Conservation (phyloP, 2,329 filamentous ascomycete species). For the Fusarium sarcochroum region DNA sequence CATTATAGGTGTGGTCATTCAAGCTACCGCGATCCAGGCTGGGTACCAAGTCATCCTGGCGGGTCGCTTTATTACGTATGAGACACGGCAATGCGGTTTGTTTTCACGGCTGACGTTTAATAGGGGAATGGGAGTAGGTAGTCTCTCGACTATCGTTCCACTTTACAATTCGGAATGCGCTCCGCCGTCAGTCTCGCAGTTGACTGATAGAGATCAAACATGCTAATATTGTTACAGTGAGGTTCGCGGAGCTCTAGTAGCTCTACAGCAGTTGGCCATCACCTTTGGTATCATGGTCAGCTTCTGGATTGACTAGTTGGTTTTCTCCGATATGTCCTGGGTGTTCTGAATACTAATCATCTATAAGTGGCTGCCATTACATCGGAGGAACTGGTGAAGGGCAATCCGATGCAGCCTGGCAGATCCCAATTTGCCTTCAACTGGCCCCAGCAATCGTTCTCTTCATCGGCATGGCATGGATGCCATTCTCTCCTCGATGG, state of each 20-base stretch:
- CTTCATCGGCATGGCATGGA: constrained; percentile 79
- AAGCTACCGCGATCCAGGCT: constrained; percentile 70
- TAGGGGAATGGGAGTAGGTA: constrained; percentile 76
- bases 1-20: constrained; percentile 80
- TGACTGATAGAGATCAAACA: fast-evolving
- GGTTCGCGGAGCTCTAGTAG: constrained; percentile 60
- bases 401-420: constrained; percentile 80
- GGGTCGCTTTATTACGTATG: constrained; percentile 77
- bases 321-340: background rate
- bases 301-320: constrained; percentile 73
- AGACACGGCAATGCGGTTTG: fast-evolving
- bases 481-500: constrained; percentile 86
- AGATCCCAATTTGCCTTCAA: constrained; percentile 80
- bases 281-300: constrained; percentile 75
- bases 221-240: constrained; percentile 41
- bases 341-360: background rate
- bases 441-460: constrained; percentile 76
- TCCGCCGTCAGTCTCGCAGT: constrained; percentile 53
- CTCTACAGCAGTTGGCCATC: constrained; percentile 67
- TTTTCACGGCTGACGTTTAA: background rate
- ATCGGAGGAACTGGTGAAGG: constrained; percentile 68
- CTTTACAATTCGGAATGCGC: constrained; percentile 65
- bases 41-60: constrained; percentile 75
- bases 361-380: constrained; percentile 69
- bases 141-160: constrained; percentile 76